These are phyloP conservation scores for Clavispora vitiphila DNA, from an alignment of 805 yeast species.

Conservation along the genomic window DNA sequence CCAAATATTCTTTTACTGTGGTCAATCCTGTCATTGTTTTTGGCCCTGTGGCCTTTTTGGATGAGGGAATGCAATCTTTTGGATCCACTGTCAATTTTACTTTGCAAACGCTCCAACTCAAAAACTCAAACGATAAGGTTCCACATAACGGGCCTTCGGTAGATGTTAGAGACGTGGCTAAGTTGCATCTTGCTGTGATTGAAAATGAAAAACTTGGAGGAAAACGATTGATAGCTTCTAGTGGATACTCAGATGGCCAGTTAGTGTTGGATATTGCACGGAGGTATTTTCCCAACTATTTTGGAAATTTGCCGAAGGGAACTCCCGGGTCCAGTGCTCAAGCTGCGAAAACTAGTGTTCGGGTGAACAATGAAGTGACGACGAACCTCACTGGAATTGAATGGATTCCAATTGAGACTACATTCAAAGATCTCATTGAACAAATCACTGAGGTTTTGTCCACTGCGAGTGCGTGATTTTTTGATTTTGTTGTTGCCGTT, in stretches of 20 bases:
- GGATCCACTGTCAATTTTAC: constrained; percentile 20
- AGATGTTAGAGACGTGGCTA: constrained; percentile 22
- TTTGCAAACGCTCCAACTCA: not conserved
- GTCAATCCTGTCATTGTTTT: constrained; percentile 43
- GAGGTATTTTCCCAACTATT: constrained; percentile 19
- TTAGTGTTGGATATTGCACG: constrained; percentile 17
- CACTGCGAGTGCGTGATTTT: no score
- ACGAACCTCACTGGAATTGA: not conserved
- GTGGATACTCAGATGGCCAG: constrained; percentile 16
- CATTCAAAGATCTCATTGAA: not conserved
- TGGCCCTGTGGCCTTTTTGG: constrained; percentile 49
- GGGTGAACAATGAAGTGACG: not conserved
- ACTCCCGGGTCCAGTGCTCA: constrained; percentile 4
- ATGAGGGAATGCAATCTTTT: constrained; percentile 9
- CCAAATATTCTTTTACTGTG: constrained; percentile 33
- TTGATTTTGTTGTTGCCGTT: no score
- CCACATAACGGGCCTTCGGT: constrained; percentile 1
- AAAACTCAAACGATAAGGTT: not conserved
- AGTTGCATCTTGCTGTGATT: constrained; percentile 8
- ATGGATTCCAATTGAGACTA: not conserved
- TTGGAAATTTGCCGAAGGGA: constrained; percentile 14
- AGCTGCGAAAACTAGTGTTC: not conserved
- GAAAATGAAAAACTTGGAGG: constrained; percentile 18
- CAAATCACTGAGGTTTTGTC: not conserved
- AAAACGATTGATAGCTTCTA: constrained; percentile 15